Base-by-base conservation (phyloP, 106 monocot species). In the Gastrodia elata region DNA sequence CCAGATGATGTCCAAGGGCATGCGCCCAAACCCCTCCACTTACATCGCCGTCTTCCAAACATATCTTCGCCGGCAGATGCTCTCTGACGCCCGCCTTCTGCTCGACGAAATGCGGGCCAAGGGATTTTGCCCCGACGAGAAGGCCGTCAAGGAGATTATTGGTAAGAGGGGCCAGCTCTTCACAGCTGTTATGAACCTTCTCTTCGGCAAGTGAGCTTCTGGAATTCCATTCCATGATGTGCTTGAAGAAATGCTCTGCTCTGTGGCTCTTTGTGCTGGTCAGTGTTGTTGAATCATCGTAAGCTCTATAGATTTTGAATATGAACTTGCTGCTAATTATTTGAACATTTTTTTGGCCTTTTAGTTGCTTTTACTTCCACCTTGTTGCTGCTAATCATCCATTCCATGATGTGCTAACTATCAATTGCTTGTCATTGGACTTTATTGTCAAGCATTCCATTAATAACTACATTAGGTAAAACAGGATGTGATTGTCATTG, bases 1-100 rank as follows among this genome's bases (percentile, higher is more conserved):
- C 25, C 86, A 91, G 74, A 98, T 98, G 93, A 80, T 91, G 75
- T 83, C 32, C 24, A 90, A 78, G 55, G 98, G 91, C 27, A 93
- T 93, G 91, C 77, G 74, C 28, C 92, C 92, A 8, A 91, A 93
- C 38, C 85, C 36, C 0, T 78, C 14, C 16, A 89, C 91, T 18
- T 88, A 84, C 56, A 13, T 83, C 11, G 70, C 83, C 2, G 88
- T 91, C 14, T 91, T 98, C 39, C 91, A 98, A 82, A 93, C 87
- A 7, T 89, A 74, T 44, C 25, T 93, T n/a, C 77, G 61, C 55
- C 78, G 82, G 73, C 71, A 79, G 80, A 83, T 68, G 78, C 39
- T 56, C 3, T 84, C 80, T 18, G 93, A 93, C 16, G 98, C 84
- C 68, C 81, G 80, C 74, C 39, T 32, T 41, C 57, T 93, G 65